Evolutionary conservation across 2,329 filamentous ascomycete genomes (phyloP).

Genomic region (Verticillium isaacii): DNA sequence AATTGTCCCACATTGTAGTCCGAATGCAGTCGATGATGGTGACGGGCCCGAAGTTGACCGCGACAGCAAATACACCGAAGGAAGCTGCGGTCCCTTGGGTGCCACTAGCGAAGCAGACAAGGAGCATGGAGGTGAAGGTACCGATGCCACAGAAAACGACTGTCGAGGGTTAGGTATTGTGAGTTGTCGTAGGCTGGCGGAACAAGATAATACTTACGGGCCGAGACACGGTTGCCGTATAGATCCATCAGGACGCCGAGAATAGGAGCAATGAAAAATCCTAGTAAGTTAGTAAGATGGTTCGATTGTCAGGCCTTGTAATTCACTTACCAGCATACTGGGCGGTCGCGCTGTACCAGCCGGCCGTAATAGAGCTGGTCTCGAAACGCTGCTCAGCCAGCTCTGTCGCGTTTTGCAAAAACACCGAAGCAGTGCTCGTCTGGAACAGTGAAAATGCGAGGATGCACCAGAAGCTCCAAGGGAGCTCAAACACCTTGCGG

Average conservation of each 20-base stretch:
- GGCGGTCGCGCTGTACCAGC: slow-evolving; percentile 54
- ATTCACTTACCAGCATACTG: slow-evolving; percentile 34
- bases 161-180: neutral
- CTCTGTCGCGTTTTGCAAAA: slow-evolving; percentile 55
- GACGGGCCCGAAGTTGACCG: slow-evolving; percentile 49
- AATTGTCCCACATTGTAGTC: slow-evolving; percentile 54
- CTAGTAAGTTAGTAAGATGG: slow-evolving; percentile 11
- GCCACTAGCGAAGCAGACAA: slow-evolving; percentile 47
- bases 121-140: slow-evolving; percentile 42
- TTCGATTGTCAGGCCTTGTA: neutral
- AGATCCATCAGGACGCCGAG: slow-evolving; percentile 53
- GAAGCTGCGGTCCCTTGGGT: slow-evolving; percentile 49
- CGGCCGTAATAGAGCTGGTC: slow-evolving; percentile 47
- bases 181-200: no score
- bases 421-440: slow-evolving; percentile 50
- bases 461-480: slow-evolving; percentile 56
- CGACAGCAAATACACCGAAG: slow-evolving; percentile 56
- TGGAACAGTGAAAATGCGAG: slow-evolving; percentile 53
- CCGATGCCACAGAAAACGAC: slow-evolving; percentile 39
- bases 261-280: slow-evolving; percentile 54
- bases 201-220: slow-evolving; percentile 19
- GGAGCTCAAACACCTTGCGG: slow-evolving; percentile 49
- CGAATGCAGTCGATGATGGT: slow-evolving; percentile 57
- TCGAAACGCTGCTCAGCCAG: slow-evolving; percentile 55
- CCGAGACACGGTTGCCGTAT: slow-evolving; percentile 44